Evolutionary conservation across 2,329 filamentous ascomycete species (phyloP), one percentile per base, ranked within the genome.

Genomic region (Coniochaeta hoffmannii): DNA sequence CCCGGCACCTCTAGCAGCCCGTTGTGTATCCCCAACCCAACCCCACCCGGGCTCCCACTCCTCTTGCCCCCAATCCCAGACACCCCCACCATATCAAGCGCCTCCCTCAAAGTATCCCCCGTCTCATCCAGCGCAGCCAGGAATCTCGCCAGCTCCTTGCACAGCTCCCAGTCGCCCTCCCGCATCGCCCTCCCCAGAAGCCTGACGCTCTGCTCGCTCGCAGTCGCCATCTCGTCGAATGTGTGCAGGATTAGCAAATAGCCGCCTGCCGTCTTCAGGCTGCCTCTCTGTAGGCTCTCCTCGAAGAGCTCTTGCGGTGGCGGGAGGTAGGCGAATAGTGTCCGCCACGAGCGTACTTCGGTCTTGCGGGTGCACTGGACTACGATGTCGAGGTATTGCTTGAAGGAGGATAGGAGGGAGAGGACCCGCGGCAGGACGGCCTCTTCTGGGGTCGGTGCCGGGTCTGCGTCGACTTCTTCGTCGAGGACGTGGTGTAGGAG

Each of bases 361-460:
- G 94, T 99, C 72, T 99, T 99, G 55, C 94, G 87, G 1, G 94
- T 97, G 72, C 94, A 99, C 71, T 96, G 94, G 19, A 99, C 88
- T 24, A 99, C 87, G 56, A 97, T 94, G 64, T 97, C 93, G 15
- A 97, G 84, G 66, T 97, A 99, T 56, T 90, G 84, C 55, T 86
- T 87, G 69, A 90, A 88, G 1, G 86, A 89, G 0, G 88, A 88
- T 56, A 86, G 68, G 9, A 86, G 76, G 0, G 82, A 86, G 22
- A 86, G 68, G 1, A 86, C 83, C 3, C 85, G 71, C 64, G 84
- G 80, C 64, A 92, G 66, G 61, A 88, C 72, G 63, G 87, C 76
- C 68, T 84, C 77, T 60, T 86, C 83, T 0, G 84, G 83, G 14
- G 76, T 72, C 1, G 84, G 84, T 4, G 78, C 76, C 1, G 81